Conservation (phyloP, 805 yeast genomes). For the Candida pseudoglaebosa region DNA sequence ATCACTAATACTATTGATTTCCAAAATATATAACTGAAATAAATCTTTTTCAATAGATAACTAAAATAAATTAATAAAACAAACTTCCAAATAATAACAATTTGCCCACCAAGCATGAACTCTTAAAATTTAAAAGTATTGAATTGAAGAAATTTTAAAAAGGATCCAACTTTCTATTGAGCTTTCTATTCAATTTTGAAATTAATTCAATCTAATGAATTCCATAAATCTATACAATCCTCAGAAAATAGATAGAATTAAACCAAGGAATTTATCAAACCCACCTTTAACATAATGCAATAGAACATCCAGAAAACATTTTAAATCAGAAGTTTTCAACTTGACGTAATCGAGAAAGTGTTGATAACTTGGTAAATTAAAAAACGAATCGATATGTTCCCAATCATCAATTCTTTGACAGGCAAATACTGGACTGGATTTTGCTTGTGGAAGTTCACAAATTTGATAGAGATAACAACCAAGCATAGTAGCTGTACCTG, state of each 20-base stretch:
- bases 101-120: too few relatives aligned
- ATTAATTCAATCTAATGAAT: too few relatives aligned
- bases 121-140: too few relatives aligned
- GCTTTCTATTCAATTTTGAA: too few relatives aligned
- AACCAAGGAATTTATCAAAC: slow-evolving; percentile 17
- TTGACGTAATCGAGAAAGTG: background rate
- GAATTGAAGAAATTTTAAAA: too few relatives aligned
- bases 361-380: background rate
- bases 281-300: slow-evolving; percentile 22
- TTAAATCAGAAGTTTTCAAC: slow-evolving; percentile 1
- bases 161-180: too few relatives aligned
- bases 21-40: background rate
- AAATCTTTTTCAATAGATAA: too few relatives aligned
- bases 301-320: slow-evolving; percentile 7
- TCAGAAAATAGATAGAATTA: slow-evolving; percentile 2
- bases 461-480: slow-evolving; percentile 7
- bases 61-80: too few relatives aligned
- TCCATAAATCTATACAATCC: background rate
- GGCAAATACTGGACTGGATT: background rate
- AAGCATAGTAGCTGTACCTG: slow-evolving; percentile 18
- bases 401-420: background rate
- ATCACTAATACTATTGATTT: background rate
- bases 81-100: too few relatives aligned
- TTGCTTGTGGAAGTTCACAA: background rate
- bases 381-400: background rate